Percentiles rank a stretch among this genome's conserved stretches.
Conservation (phyloP, 495 filamentous ascomycete genomes). For the Podospora didyma region DNA sequence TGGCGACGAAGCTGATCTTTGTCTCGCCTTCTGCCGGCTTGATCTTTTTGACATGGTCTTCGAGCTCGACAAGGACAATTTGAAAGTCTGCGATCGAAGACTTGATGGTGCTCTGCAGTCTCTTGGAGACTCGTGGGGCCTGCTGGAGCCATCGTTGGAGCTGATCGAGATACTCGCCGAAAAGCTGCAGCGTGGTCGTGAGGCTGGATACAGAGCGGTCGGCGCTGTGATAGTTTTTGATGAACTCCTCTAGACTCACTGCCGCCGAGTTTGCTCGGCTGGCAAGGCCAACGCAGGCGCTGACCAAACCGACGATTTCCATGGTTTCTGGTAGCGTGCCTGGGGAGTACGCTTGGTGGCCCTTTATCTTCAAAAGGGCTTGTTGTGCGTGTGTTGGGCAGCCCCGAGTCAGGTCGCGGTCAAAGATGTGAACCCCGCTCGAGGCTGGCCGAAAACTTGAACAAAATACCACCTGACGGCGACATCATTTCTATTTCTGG, state of each 20-base stretch:
- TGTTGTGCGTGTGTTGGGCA: too few species aligned
- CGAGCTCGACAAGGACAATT: neutral
- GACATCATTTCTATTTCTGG: neutral
- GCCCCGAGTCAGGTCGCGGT: too few species aligned
- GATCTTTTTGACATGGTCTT: neutral
- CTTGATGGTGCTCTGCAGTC: neutral
- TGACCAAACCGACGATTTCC: neutral
- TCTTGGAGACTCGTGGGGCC: neutral
- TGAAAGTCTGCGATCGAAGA: neutral
- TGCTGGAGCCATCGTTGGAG: neutral
- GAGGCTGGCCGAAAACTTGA: neutral
- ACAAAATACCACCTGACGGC: neutral
- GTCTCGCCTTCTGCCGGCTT: neutral
- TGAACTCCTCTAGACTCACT: neutral
- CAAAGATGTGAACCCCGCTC: too few species aligned
- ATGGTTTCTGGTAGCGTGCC: neutral
- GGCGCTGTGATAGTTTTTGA: neutral
- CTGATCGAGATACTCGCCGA: neutral
- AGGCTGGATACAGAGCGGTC: slow-evolving; percentile 2
- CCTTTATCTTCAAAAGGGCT: neutral
- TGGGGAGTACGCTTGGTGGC: neutral
- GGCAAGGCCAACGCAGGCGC: neutral
- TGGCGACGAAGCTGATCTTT: neutral
- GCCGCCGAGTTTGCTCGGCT: neutral
- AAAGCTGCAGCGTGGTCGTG: neutral